Conservation (phyloP, 352 stramenopile species). For the Phytophthora ramorum region DNA sequence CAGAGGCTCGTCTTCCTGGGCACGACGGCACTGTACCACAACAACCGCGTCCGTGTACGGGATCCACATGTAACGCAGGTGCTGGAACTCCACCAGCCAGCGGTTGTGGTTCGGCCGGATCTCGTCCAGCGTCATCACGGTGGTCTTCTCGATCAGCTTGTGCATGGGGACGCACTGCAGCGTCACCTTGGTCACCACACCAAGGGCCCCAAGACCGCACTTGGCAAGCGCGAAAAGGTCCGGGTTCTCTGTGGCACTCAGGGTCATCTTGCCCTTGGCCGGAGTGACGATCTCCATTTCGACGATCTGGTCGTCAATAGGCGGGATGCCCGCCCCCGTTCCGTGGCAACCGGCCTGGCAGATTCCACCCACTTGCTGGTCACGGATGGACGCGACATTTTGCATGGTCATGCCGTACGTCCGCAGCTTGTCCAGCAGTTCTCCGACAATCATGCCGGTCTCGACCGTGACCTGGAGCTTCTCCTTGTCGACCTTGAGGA, state of each 20-base stretch:
- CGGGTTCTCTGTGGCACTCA: conserved; percentile 81
- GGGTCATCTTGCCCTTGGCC: conserved; percentile 88
- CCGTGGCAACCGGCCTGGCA: conserved; percentile 96
- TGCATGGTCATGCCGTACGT: conserved; percentile 95
- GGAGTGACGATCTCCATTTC: conserved; percentile 97
- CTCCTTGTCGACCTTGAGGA: conserved; percentile 91
- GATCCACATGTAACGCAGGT: conserved; percentile 99
- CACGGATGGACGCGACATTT: conserved; percentile 98
- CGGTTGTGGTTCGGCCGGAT: conserved; percentile 81
- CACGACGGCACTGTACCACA: conserved; percentile 91
- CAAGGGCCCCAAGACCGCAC: conserved; percentile 95
- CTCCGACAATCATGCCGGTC: conserved; percentile 74
- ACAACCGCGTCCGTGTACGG: conserved; percentile 96
- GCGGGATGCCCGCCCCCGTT: conserved; percentile 94
- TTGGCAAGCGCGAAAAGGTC: conserved; percentile 93
- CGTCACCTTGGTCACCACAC: conserved; percentile 96
- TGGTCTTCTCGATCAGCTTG: conserved; percentile 94
- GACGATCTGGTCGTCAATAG: conserved; percentile 98
- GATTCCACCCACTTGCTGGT: conserved; percentile 98
- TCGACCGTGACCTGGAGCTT: conserved; percentile 94
- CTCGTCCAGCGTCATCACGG: conserved; percentile 90
- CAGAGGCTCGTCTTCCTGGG: conserved; percentile 53
- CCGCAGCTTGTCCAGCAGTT: conserved; percentile 79
- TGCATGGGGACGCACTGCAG: conserved; percentile 96
- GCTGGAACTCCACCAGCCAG: conserved; percentile 82